Conservation (phyloP, 2,329 filamentous ascomycete species). For the Ophiostoma piceae region DNA sequence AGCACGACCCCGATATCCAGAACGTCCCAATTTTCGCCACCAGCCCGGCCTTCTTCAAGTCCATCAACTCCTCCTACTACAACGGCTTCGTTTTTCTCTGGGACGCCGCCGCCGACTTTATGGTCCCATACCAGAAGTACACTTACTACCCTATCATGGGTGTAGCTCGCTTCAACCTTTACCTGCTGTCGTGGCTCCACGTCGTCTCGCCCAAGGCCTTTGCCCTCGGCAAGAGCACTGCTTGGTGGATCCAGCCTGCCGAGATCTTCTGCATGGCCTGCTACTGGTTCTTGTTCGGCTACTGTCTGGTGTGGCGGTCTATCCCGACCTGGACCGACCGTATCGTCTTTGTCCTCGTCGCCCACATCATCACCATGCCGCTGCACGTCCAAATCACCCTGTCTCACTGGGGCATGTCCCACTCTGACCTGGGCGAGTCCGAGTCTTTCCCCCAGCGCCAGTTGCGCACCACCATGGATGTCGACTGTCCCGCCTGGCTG, state of each 20-base stretch:
- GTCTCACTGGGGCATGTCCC: constrained; percentile 68
- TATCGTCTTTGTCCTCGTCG: constrained; percentile 57
- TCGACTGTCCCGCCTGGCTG: constrained; percentile 66
- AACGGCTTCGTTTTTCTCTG: constrained; percentile 56
- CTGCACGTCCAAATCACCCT: constrained; percentile 68
- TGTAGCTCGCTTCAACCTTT: constrained; percentile 68
- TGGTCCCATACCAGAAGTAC: constrained; percentile 58
- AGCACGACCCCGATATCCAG: constrained; percentile 57
- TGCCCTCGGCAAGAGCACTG: constrained; percentile 50
- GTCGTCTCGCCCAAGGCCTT: constrained; percentile 53
- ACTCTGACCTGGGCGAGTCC: constrained; percentile 55
- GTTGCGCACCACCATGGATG: constrained; percentile 67
- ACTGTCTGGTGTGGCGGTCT: constrained; percentile 55
- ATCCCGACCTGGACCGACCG: constrained; percentile 56
- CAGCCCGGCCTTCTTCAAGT: constrained; percentile 59
- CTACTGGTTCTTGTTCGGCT: constrained; percentile 66
- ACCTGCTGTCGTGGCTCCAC: constrained; percentile 61
- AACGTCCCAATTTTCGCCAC: constrained; percentile 66
- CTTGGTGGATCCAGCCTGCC: constrained; percentile 62
- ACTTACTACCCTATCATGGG: constrained; percentile 65
- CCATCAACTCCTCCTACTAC: constrained; percentile 61
- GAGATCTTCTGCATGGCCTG: constrained; percentile 58
- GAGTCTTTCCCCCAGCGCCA: constrained; percentile 66
- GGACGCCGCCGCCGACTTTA: constrained; percentile 54
- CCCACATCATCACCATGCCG: constrained; percentile 61